Conservation (phyloP, 352 stramenopile species). For the Phytophthora litchii region DNA sequence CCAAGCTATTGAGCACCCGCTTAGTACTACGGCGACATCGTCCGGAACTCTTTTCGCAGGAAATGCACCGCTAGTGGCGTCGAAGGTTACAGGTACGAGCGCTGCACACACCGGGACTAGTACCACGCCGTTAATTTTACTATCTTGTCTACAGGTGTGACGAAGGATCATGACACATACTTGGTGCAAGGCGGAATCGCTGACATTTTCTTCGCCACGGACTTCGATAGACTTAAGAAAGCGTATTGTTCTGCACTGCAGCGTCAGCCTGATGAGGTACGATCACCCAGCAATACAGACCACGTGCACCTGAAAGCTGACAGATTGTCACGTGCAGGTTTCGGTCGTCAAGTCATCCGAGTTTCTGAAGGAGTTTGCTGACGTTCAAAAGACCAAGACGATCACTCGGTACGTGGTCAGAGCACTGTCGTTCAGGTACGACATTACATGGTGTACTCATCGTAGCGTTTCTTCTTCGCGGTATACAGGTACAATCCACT, state of each 20-base stretch:
- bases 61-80: constrained; percentile 89
- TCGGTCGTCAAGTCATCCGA: constrained; percentile 83
- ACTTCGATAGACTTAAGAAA: constrained; percentile 83
- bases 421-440: not conserved
- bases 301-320: not conserved
- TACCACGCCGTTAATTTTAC: not conserved
- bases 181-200: constrained; percentile 83
- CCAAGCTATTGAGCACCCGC: constrained; percentile 62
- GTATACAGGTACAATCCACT: constrained; percentile 85
- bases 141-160: constrained; percentile 47
- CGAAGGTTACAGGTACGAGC: constrained; percentile 64
- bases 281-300: not conserved
- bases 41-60: constrained; percentile 69
- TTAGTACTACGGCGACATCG: constrained; percentile 75
- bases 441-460: not conserved
- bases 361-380: constrained; percentile 85
- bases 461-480: constrained; percentile 1
- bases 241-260: constrained; percentile 78
- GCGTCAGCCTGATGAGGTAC: constrained; percentile 56
- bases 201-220: constrained; percentile 92
- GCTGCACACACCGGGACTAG: not conserved
- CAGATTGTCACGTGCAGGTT: constrained; percentile 41
- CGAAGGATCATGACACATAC: constrained; percentile 89
- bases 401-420: constrained; percentile 62
- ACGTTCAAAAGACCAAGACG: constrained; percentile 80